A percentile compares a stretch with the other conserved stretches of the same genome.
Evolutionary conservation across 192 early-diverging fungal species (phyloP).

Genomic region (Pilaira anomala): DNA sequence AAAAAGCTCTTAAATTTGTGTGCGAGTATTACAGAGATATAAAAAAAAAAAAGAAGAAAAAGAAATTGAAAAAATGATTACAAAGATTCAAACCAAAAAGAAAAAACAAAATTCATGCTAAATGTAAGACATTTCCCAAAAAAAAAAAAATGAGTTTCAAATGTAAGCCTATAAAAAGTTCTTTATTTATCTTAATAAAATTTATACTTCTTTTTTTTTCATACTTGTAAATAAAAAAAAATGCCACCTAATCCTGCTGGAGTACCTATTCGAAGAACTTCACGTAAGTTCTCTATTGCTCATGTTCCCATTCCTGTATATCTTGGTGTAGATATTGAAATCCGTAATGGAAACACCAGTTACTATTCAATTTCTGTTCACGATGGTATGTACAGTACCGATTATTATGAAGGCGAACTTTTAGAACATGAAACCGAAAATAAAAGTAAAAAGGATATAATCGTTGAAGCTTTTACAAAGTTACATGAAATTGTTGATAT

Average conservation of each 20-base stretch:
- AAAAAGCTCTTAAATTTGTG: background rate
- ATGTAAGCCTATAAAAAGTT: background rate
- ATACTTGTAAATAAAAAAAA: background rate
- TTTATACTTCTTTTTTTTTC: background rate
- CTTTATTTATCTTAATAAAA: background rate
- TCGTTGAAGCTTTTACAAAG: slow-evolving; percentile 44
- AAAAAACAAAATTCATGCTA: too few species aligned
- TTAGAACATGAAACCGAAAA: background rate
- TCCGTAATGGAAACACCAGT: slow-evolving; percentile 29
- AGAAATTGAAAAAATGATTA: too few species aligned
- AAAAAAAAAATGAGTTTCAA: background rate
- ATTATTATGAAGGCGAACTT: slow-evolving; percentile 53
- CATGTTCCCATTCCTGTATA: slow-evolving; percentile 45
- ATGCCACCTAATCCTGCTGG: background rate
- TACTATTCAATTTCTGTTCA: slow-evolving; percentile 65
- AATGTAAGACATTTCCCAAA: too few species aligned
- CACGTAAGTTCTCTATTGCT: slow-evolving; percentile 23
- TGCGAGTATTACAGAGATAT: background rate
- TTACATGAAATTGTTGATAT: slow-evolving; percentile 52
- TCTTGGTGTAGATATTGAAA: slow-evolving; percentile 52
- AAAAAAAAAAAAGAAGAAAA: too few species aligned
- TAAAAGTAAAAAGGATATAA: background rate
- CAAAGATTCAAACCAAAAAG: too few species aligned
- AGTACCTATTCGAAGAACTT: slow-evolving; percentile 10
- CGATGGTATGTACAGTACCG: slow-evolving; percentile 64